Base-by-base conservation (phyloP, 2,329 filamentous ascomycete genomes). In the Sporothrix brasiliensis region DNA sequence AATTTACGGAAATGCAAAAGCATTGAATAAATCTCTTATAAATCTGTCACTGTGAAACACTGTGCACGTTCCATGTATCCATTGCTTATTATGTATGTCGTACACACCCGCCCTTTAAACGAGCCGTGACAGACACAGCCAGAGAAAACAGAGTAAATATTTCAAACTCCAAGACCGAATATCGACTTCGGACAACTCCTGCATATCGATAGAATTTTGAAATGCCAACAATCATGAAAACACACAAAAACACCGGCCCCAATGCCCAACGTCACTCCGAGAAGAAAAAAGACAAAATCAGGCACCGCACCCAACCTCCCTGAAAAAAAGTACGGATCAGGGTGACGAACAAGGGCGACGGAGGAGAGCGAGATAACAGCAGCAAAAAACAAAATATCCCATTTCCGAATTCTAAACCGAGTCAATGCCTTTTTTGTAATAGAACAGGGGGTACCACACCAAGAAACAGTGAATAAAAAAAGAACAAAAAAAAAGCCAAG, bases 381-480 rank as follows among this genome's bases (percentile, higher is more conserved):
- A 27, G 58, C 16, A 14, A 63, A 24, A 50, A n/a, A 66, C 16
- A 21, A 60, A 21, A 21, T 7, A 30, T 52, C 61, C 27, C 21
- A 34, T 50, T 50, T 49, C 60, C 47, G 61, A 66, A n/a, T 34
- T 65, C 61, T 66, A 66, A 66, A 66, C 61, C 61, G 61, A 66
- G 61, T 34, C 21, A 66, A 49, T 47, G 58, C 58, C 56, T 44
- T 44, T 60, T 60, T 58, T 49, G 60, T 66, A 66, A 7, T 66
- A 30, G 41, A 63, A 63, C 60, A 50, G 61, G 44, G 61, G 34
- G 14, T 50, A 34, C 24, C 61, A 50, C 10, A 0, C 41, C 41
- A 44, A 49, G 21, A 65, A 65, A 44, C 10, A 11, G 34, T 34
- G 34, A 34, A 34, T 34, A 34, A 34, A 24, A 11, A 50, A 39